Percentiles rank a stretch among this genome's conserved stretches.
phyloP scores from a whole-genome alignment of 768 basidiomycete genomes.

The Suillus tomentosus region DNA sequence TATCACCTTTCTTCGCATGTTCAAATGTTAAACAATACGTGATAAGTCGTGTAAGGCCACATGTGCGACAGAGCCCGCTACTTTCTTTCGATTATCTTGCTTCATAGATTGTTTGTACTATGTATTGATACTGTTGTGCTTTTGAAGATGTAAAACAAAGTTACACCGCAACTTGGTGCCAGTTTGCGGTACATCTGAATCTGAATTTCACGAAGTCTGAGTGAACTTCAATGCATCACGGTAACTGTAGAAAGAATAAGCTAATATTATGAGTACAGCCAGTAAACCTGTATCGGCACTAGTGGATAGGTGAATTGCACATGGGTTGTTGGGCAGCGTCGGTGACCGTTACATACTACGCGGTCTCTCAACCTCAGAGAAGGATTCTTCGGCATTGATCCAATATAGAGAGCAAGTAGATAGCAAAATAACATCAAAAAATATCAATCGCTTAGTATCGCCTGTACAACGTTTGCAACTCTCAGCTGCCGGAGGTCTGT shows the following conservation, averaged over 20 bases:
- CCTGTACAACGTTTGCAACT: conserved; percentile 91
- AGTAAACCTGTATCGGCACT: too few relatives aligned
- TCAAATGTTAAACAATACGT: neutral
- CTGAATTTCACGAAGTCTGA: too few relatives aligned
- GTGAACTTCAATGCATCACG: too few relatives aligned
- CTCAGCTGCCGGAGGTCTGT: conserved; percentile 91
- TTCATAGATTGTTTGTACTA: neutral
- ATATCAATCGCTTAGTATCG: conserved; percentile 75
- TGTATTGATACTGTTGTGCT: neutral
- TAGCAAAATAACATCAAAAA: neutral
- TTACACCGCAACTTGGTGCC: too few relatives aligned
- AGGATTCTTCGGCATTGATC: neutral
- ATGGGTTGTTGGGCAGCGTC: too few relatives aligned
- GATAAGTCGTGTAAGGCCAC: too few relatives aligned
- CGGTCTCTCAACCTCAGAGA: neutral
- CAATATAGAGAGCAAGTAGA: conserved; percentile 1
- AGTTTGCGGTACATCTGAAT: too few relatives aligned
- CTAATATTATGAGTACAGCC: too few relatives aligned
- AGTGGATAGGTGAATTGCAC: too few relatives aligned
- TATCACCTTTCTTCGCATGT: neutral
- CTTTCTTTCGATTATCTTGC: neutral
- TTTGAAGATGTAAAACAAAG: neutral
- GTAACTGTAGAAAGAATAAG: too few relatives aligned
- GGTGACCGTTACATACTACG: too few relatives aligned
- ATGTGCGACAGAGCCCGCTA: neutral